A percentile compares a stretch with the other conserved stretches of the same genome.
phyloP scores from a whole-genome alignment of 495 filamentous ascomycete genomes.

The Neurospora pannonica region DNA sequence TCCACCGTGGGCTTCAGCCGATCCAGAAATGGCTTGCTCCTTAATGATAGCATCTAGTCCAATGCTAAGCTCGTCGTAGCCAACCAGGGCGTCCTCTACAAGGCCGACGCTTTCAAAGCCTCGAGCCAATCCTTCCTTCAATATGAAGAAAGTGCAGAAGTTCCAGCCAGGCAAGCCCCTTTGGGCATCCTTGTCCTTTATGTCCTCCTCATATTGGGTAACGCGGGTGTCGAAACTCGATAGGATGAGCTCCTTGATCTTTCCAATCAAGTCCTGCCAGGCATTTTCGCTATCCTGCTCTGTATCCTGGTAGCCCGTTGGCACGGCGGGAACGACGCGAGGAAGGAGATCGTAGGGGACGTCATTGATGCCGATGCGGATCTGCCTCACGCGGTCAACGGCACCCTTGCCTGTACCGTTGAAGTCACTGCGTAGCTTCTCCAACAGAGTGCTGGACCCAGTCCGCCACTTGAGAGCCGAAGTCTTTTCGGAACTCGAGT shows the following conservation, averaged over 20 bases:
- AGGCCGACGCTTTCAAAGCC: conserved; percentile 95
- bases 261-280: conserved; percentile 75
- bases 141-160: conserved; percentile 96
- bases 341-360: conserved; percentile 48
- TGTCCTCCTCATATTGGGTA: conserved; percentile 92
- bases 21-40: conserved; percentile 52
- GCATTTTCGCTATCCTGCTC: conserved; percentile 60
- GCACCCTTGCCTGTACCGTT: conserved; percentile 72
- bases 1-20: conserved; percentile 50
- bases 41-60: conserved; percentile 74
- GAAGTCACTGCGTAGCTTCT: conserved; percentile 87
- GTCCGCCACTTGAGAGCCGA: conserved; percentile 58
- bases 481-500: conserved; percentile 32
- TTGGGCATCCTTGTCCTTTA: conserved; percentile 85
- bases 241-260: conserved; percentile 79
- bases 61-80: conserved; percentile 84
- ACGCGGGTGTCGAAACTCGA: conserved; percentile 86
- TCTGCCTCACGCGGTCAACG: conserved; percentile 74
- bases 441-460: conserved; percentile 68
- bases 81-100: conserved; percentile 86
- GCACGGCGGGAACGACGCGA: conserved; percentile 45
- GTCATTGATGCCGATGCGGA: conserved; percentile 61
- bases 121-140: conserved; percentile 87
- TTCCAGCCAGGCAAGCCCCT: conserved; percentile 91
- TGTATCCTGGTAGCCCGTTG: conserved; percentile 51